Percentiles rank a stretch among this genome's conserved stretches.
Evolutionary conservation across 192 early-diverging fungal genomes (phyloP).

Genomic region (Spizellomyces sp.): DNA sequence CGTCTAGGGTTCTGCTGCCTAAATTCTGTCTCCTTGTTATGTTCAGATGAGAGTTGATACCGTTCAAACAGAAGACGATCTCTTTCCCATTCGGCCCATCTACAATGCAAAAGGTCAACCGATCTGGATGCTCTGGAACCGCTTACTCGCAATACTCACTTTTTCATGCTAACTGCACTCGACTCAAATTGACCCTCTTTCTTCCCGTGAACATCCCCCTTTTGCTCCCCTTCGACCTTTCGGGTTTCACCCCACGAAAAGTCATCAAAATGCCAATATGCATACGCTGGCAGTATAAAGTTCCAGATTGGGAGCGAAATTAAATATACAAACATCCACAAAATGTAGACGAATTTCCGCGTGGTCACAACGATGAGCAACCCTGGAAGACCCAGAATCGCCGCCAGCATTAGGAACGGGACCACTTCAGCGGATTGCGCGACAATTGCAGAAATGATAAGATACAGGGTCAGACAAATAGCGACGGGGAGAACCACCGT

Average conservation of each 20-base stretch:
- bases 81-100: conserved; percentile 31
- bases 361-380: conserved; percentile 89
- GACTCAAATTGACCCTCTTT: conserved; percentile 28
- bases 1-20: not conserved
- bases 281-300: conserved; percentile 78
- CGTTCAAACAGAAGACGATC: not conserved
- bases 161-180: not conserved
- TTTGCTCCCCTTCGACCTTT: conserved; percentile 47
- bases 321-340: conserved; percentile 86
- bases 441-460: conserved; percentile 39
- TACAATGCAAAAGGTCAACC: not conserved
- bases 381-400: conserved; percentile 82
- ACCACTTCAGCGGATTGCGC: conserved; percentile 57
- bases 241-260: conserved; percentile 62
- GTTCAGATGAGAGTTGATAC: not conserved
- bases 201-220: conserved; percentile 69
- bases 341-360: conserved; percentile 79
- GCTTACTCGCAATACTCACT: not conserved
- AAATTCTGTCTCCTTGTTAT: not conserved
- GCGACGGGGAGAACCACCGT: conserved; percentile 91
- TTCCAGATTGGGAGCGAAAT: conserved; percentile 90
- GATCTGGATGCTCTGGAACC: too few relatives aligned
- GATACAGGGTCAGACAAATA: conserved; percentile 56
- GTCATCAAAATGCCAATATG: conserved; percentile 57
- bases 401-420: conserved; percentile 74